Evolutionary conservation across 768 basidiomycete genomes (phyloP), one percentile per base, ranked within the genome.

Genomic region (Macrolepiota fuliginosa): DNA sequence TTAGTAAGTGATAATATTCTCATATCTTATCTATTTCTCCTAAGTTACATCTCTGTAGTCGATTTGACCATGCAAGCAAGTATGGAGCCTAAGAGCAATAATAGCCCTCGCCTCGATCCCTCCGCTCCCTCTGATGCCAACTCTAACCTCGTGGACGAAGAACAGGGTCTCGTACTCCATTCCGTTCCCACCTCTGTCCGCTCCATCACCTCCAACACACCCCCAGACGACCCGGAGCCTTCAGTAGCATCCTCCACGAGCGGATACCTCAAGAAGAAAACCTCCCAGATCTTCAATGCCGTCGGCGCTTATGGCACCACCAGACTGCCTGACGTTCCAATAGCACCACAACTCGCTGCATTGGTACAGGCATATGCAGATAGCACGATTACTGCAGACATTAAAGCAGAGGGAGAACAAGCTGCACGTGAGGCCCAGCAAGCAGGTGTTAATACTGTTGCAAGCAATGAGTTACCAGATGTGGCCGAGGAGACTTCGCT

Each of bases 321-420:
- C 55, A 66, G 40, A 45, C 53, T 36, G 17, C 58, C 45, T 11
- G 75, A 74, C 49, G 71, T 68, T 40, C 73, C 72, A 6, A 73
- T 89, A 0, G 70, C 86, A 9, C 81, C 87, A 3, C 84, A 85
- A 62, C 82, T 98, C 3, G 81, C 82, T 1, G 77, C 76, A 19
- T 81, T 99, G n/a, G 87, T 96, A 46, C 77, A 86, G 2, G 83
- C 88, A 0, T 96, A 90, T 70, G 80, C 82, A 52, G 67, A 71
- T 9, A 95, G 93, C 69, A 77, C 83, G 12, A 81, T 95, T 42
- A 87, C 90, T 6, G 75, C 77, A 39, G 77, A 71, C 15, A 84
- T 96, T 56, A 78, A 77, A 56, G 64, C 85, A 87, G 39, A 83
- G 80, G 45, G 76, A 67, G 69, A 71, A n/a, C 77, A 77, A 47